These are phyloP conservation scores for Linanthus parryae DNA, from an alignment of 148 eudicot genomes.

Conservation along the genomic window DNA sequence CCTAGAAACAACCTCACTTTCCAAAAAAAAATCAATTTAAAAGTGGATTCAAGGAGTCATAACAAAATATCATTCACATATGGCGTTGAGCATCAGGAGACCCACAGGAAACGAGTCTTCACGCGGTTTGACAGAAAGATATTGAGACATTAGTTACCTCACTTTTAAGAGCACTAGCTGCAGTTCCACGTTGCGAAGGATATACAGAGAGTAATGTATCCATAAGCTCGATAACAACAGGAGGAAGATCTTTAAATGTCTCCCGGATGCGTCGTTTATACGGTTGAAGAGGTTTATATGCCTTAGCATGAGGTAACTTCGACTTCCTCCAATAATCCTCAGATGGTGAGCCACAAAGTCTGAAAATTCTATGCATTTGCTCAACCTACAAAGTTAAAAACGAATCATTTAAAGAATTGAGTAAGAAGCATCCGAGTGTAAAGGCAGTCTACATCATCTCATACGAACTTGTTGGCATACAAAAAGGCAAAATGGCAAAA, in stretches of 20 bases:
- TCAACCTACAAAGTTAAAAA: conserved; percentile 52
- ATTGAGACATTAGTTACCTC: conserved; percentile 36
- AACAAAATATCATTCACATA: not conserved
- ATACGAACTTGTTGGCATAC: too few species aligned
- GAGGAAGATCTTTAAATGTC: conserved; percentile 57
- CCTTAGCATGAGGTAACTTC: conserved; percentile 62
- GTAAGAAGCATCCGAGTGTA: too few species aligned
- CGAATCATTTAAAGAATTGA: too few species aligned
- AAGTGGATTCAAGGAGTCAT: not conserved
- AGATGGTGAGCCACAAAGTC: conserved; percentile 89
- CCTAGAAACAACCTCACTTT: too few species aligned
- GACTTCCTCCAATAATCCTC: conserved; percentile 76
- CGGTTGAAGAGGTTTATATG: conserved; percentile 64
- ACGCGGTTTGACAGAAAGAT: not conserved
- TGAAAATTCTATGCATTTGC: conserved; percentile 86
- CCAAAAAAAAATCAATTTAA: not conserved
- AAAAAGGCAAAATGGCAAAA: too few species aligned
- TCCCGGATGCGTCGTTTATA: conserved; percentile 56
- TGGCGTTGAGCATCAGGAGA: conserved; percentile 3
- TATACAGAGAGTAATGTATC: conserved; percentile 78
- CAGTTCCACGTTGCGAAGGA: conserved; percentile 72
- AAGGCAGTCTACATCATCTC: too few species aligned
- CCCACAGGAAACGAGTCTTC: not conserved
- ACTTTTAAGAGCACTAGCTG: conserved; percentile 65
- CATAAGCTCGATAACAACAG: conserved; percentile 50